Conservation (phyloP, 345 rosid genomes). For the Populus euphratica region DNA sequence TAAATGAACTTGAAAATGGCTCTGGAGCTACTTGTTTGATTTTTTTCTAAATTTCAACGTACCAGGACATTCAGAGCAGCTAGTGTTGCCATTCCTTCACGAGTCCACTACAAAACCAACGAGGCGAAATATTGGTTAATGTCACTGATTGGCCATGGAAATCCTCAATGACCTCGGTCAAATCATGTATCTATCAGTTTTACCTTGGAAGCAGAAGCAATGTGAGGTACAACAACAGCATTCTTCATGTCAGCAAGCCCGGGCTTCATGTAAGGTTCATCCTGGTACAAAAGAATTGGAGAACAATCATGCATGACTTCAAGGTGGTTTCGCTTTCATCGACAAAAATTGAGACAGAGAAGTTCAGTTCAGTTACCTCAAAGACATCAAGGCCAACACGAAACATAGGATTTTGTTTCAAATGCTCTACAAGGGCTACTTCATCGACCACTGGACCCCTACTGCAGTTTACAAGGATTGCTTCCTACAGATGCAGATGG, state of each 20-base stretch:
- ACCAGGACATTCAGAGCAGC: slow-evolving; percentile 94
- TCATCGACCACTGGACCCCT: slow-evolving; percentile 94
- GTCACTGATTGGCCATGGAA: neutral
- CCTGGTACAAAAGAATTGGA: slow-evolving; percentile 38
- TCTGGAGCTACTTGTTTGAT: neutral
- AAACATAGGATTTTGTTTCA: slow-evolving; percentile 87
- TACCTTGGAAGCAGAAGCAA: slow-evolving; percentile 99
- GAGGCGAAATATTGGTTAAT: neutral
- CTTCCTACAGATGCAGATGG: slow-evolving; percentile 51
- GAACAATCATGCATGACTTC: neutral
- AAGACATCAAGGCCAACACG: slow-evolving; percentile 98
- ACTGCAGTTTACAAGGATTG: slow-evolving; percentile 90
- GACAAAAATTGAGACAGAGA: slow-evolving; percentile 1
- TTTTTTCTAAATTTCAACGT: slow-evolving; percentile 8
- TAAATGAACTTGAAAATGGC: neutral
- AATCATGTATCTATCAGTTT: neutral
- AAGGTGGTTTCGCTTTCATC: neutral
- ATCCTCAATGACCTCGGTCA: neutral
- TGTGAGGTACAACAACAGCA: slow-evolving; percentile 84
- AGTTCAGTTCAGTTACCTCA: slow-evolving; percentile 45
- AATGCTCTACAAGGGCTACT: slow-evolving; percentile 83
- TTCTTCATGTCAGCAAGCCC: slow-evolving; percentile 94
- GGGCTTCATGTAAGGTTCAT: slow-evolving; percentile 97
- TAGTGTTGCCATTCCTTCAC: slow-evolving; percentile 97
- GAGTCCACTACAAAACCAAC: slow-evolving; percentile 71